These are phyloP conservation scores for Planoprotostelium fungivorum DNA, from an alignment of 78 protist species.

Conservation along the genomic window DNA sequence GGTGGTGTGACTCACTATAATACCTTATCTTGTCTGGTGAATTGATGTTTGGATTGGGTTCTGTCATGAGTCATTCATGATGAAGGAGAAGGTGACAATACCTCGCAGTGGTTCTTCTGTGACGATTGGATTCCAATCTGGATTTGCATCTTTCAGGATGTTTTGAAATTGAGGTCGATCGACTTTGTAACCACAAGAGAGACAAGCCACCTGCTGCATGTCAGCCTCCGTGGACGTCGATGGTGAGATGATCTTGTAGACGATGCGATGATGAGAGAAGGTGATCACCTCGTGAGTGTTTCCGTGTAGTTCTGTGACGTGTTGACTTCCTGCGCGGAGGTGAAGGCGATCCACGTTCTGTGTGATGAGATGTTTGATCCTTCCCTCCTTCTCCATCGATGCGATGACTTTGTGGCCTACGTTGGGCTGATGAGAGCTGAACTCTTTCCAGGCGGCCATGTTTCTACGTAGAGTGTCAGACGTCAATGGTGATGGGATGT, in stretches of 20 bases:
- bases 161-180: conserved; percentile 3
- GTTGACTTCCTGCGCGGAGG: neutral
- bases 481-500: neutral
- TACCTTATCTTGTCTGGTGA: neutral
- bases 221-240: too few species aligned
- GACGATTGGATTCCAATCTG: neutral
- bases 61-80: neutral
- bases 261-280: too few species aligned
- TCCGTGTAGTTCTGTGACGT: conserved; percentile 31
- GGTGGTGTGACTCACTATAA: neutral
- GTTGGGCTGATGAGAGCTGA: conserved; percentile 9
- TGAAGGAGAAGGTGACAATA: too few species aligned
- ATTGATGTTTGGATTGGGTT: neutral
- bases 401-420: conserved; percentile 6
- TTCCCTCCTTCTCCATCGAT: neutral
- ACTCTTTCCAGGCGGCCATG: neutral
- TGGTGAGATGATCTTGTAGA: too few species aligned
- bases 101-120: neutral
- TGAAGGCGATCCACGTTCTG: conserved; percentile 48
- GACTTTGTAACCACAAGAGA: neutral
- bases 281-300: neutral
- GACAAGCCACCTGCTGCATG: conserved; percentile 4
- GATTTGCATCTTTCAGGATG: neutral
- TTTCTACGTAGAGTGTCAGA: neutral
- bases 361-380: conserved; percentile 6